Base-by-base conservation (phyloP, 1,139 yeast genomes). In the Spathaspora sp. region DNA sequence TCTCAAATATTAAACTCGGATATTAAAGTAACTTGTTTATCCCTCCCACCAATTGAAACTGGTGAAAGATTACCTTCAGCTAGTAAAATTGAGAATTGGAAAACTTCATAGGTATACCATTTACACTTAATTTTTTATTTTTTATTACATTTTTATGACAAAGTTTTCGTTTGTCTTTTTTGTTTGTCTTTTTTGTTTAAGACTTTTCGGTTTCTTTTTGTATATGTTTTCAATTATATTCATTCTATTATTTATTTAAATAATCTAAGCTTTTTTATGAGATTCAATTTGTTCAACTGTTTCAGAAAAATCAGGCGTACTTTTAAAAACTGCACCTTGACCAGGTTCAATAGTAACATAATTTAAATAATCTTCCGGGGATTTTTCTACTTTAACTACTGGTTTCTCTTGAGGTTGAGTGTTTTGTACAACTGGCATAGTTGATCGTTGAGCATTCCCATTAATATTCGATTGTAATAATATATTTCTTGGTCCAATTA, bases 401-500 rank as follows among this genome's bases (percentile, higher is more conserved):
- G 41, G 15, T 7, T 37, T n/a, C 13, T 16, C 23, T 23, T 27
- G 38, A 7, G 33, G 20, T 37, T 13, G 3, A 16, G 23, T 36
- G 41, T 41, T 29, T 47, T 46, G 18, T 15, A 13, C 36, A 34
- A 44, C 42, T 18, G 48, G 43, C 24, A 13, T 33, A 26, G 40
- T 31, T 7, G 44, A 18, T 9, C 37, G n/a, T 18, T 42, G 39
- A 8, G 34, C 17, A 24, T 18, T 26, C 18, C 41, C 34, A 2
- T 17, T 29, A 15, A 43, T 55, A 43, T 61, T 66, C 15, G 77
- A 70, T 53, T 81, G 84, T 10, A 82, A 56, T 40, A 82, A 59
- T 6, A 82, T 54, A 37, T 72, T 76, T 47, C 86, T 70, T 13
- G 87, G 86, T 0, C 88, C 88, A 7, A 68, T 56, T 3, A 82